Conservation (phyloP, 2,329 filamentous ascomycete species). For the Keithomyces neogunnii region DNA sequence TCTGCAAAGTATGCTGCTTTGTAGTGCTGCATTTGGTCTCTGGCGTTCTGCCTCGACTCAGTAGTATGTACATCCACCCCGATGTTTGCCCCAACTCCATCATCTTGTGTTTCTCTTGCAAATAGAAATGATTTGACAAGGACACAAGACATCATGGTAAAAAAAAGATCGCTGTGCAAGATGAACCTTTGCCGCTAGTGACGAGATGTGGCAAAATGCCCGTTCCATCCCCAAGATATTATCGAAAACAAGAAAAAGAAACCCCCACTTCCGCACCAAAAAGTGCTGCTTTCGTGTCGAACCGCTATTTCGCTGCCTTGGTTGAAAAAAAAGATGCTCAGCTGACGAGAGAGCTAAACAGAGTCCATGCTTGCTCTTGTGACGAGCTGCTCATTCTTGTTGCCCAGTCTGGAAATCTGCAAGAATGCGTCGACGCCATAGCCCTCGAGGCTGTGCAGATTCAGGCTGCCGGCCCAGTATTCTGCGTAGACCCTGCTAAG, state of each 20-base stretch:
- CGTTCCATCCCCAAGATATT: too few relatives aligned
- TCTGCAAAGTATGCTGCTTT: not conserved
- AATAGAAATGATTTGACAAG: not conserved
- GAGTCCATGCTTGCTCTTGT: constrained; percentile 71
- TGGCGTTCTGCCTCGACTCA: not conserved
- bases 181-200: not conserved
- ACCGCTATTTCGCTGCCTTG: not conserved
- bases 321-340: too few relatives aligned
- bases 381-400: constrained; percentile 92
- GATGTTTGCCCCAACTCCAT: not conserved
- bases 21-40: too few relatives aligned
- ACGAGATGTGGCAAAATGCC: not conserved
- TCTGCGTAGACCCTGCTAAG: constrained; percentile 93
- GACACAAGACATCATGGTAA: not conserved
- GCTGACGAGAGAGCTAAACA: constrained; percentile 27
- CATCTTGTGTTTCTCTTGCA: not conserved
- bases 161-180: not conserved
- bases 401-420: constrained; percentile 91
- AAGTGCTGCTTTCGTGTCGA: too few relatives aligned
- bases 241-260: too few relatives aligned
- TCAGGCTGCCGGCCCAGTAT: constrained; percentile 91
- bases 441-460: constrained; percentile 86
- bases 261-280: too few relatives aligned
- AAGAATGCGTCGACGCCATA: constrained; percentile 95
- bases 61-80: not conserved